These are phyloP conservation scores for Phialophora macrospora DNA, from an alignment of 2,329 filamentous ascomycete species.

Conservation along the genomic window DNA sequence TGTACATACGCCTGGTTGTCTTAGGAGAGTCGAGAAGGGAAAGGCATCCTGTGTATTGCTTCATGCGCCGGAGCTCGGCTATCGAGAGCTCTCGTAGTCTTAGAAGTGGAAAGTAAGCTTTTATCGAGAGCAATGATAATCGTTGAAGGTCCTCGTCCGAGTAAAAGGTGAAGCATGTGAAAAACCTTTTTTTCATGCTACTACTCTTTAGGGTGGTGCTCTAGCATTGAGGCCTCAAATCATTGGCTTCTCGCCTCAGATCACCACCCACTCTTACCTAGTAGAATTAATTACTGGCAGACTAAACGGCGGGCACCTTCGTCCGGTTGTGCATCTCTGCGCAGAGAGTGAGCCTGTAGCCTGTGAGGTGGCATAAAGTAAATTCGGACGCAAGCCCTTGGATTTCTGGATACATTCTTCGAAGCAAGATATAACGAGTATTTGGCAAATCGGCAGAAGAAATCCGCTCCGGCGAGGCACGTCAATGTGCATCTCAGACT, in stretches of 20 bases:
- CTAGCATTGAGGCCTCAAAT: not conserved
- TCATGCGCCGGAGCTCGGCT: not conserved
- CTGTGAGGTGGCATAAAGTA: not conserved
- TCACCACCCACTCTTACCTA: not conserved
- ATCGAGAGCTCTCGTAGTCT: not conserved
- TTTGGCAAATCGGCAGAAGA: not conserved
- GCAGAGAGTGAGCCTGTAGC: not conserved
- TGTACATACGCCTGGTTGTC: not conserved
- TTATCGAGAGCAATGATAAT: not conserved
- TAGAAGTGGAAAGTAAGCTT: not conserved
- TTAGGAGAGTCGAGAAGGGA: not conserved
- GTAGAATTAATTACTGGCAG: not conserved
- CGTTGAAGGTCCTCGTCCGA: not conserved
- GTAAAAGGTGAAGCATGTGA: slow-evolving; percentile 1
- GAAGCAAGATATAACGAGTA: not conserved
- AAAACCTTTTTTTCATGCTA: not conserved
- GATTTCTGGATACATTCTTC: not conserved
- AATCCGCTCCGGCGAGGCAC: not conserved
- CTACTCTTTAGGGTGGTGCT: not conserved
- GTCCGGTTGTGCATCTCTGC: not conserved
- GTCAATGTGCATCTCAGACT: not conserved
- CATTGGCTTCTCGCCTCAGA: not conserved
- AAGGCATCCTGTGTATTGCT: not conserved
- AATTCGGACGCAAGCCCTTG: not conserved
- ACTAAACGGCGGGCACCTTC: not conserved